Conservation (phyloP, 1,139 yeast species). For the Suhomyces anneliseae region DNA sequence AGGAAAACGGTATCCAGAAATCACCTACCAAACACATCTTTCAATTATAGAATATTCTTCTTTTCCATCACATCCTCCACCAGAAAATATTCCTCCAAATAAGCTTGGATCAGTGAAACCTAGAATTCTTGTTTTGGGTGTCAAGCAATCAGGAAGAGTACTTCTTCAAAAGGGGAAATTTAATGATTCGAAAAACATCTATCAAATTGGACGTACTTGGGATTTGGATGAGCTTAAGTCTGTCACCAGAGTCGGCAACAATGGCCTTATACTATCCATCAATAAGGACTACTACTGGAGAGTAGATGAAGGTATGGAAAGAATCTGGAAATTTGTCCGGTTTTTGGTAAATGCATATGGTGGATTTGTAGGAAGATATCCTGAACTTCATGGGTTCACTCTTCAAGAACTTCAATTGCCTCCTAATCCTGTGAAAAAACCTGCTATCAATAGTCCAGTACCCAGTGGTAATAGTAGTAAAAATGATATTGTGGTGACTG, state of each 20-base stretch:
- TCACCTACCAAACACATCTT: conserved; percentile 40
- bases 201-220: conserved; percentile 96
- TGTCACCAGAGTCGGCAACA: conserved; percentile 52
- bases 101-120: conserved; percentile 40
- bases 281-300: conserved; percentile 89
- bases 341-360: conserved; percentile 64
- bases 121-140: conserved; percentile 43
- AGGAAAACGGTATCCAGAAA: conserved; percentile 34
- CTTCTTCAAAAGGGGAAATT: conserved; percentile 85
- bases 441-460: conserved; percentile 5
- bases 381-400: conserved; percentile 49
- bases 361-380: conserved; percentile 65
- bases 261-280: conserved; percentile 62
- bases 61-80: conserved; percentile 44
- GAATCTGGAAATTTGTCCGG: conserved; percentile 57
- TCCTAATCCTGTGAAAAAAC: conserved; percentile 23
- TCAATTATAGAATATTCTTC: conserved; percentile 40
- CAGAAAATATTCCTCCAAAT: conserved; percentile 27
- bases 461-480: conserved; percentile 4
- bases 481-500: conserved; percentile 18
- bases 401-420: conserved; percentile 39
- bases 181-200: conserved; percentile 62
- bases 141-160: conserved; percentile 57
- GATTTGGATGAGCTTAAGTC: conserved; percentile 67
- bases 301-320: conserved; percentile 66